A percentile compares a stretch with the other conserved stretches of the same genome.
Conservation (phyloP, 495 filamentous ascomycete genomes). For the Podospora pseudocomata region DNA sequence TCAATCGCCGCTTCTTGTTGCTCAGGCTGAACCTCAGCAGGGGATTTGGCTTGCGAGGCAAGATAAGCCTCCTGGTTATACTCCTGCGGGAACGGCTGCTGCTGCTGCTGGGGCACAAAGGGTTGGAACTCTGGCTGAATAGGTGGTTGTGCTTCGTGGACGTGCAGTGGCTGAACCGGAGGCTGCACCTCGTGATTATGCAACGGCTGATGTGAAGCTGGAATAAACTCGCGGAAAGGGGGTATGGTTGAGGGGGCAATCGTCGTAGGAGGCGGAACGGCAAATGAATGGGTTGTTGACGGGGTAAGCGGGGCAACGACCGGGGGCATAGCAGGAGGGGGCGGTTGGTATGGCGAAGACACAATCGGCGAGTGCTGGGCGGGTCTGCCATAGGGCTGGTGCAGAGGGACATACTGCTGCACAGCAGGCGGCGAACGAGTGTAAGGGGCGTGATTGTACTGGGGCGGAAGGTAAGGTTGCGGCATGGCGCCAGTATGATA, state of each 20-base stretch:
- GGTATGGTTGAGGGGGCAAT: constrained; percentile 33
- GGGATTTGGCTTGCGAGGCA: not conserved
- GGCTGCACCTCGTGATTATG: constrained; percentile 7
- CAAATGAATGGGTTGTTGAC: constrained; percentile 40
- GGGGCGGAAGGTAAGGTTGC: constrained; percentile 32
- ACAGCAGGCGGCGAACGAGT: constrained; percentile 34
- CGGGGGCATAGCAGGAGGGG: constrained; percentile 32
- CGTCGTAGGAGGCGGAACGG: constrained; percentile 28
- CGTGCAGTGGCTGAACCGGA: constrained; percentile 12
- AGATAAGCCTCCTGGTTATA: not conserved
- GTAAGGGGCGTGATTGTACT: constrained; percentile 37
- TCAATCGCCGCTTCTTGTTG: not conserved
- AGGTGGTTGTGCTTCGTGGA: constrained; percentile 8
- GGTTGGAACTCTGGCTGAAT: constrained; percentile 11
- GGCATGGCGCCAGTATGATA: constrained; percentile 41
- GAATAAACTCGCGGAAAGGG: constrained; percentile 16
- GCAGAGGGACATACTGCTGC: not conserved
- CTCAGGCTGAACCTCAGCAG: not conserved
- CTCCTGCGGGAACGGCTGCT: not conserved
- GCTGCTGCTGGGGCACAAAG: not conserved
- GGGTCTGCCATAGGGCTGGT: constrained; percentile 35
- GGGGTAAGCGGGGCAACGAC: constrained; percentile 44
- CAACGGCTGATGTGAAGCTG: not conserved
- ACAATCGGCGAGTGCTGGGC: constrained; percentile 44
- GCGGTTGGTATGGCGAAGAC: constrained; percentile 36